Evolutionary conservation across 2,329 filamentous ascomycete species (phyloP), one percentile per base, ranked within the genome.

Genomic region (Trichoderma polysporum): DNA sequence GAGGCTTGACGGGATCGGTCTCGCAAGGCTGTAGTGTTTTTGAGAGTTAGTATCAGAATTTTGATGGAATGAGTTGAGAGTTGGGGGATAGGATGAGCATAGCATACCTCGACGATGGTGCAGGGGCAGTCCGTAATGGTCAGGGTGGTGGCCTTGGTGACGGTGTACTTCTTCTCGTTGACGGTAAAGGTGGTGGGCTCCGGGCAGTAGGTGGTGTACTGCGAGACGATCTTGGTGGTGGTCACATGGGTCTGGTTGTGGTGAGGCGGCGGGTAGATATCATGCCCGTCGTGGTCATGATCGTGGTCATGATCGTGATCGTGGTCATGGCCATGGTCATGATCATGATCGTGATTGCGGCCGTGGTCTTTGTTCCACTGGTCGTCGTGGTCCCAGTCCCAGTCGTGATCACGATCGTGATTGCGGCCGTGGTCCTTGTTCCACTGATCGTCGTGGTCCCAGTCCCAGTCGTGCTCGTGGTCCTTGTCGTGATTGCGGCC

Each of bases 61-160:
- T n/a, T n/a, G 10, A 15, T 49, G 6, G 17, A 29, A 10, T 25
- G 49, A 27, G 25, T 17, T 6, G 52, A 19, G n/a, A 41, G n/a
- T 2, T n/a, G 35, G 9, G 19, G 49, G 19, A 13, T 73, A 47
- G 78, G 69, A n/a, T n/a, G 54, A 29, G n/a, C 4, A 2, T 12
- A 33, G 47, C 71, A 67, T 69, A 75, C 76, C 76, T 78, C 73
- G 64, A 73, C 70, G 60, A 79, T 68, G 52, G 83, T 85, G 79
- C 84, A 86, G 67, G 83, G 83, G 77, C 84, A 86, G 74, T 85
- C 78, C 41, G 79, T 81, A 66, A 89, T 82, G 72, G 84, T 87
- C 70, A 88, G 76, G 65, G 83, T 84, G 71, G 85, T 77, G 68
- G 86, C 81, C 74, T 82, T 79, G 61, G 82, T 84, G 71, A 87